Base-by-base conservation (phyloP, 2,329 filamentous ascomycete genomes). In the Fusarium burgessii region DNA sequence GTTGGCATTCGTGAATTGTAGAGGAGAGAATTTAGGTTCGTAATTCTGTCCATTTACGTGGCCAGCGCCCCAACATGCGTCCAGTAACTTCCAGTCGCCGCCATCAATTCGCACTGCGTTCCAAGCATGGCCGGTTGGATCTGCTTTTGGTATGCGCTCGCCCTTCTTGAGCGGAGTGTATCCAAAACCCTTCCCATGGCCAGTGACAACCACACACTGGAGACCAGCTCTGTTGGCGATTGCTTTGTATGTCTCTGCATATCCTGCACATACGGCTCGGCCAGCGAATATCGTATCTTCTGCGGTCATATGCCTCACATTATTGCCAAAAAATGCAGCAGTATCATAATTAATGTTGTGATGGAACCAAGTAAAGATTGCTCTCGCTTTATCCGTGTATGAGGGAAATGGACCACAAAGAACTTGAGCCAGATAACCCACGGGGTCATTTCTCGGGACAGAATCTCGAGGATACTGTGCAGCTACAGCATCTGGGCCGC, bases 321-420 rank as follows among this genome's bases (percentile, higher is more conserved):
- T 89, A 38, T 90, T 88, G 61, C 86, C 88, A 77, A 97, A 97
- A 83, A 98, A 97, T 27, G 91, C 88, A 29, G 89, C 86, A 0
- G 90, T 89, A 78, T 98, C 93, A 79, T 98, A 99, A 49, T 86
- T 87, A 62, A 99, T 91, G 75, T 98, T 98, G 80, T 98, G 91
- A 81, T 98, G 95, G 42, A 95, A 90, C 96, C 96, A 99, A 2
- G 93, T 93, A 78, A 98, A 98, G 65, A 99, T 93, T 4, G 90
- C 94, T 32, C 96, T 88, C 5, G 96, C 95, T 82, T 98, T 98
- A 80, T 98, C 95, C 0, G 95, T 97, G 3, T 85, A 83, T 1
- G 93, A 97, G 2, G 89, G 82, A 77, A 98, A 98, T 0, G 92
- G 92, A 7, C 87, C 85, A 62, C 94, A 97, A 23, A 98, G 87